Evolutionary conservation across 257 asterid genomes (phyloP).

Genomic region (Nicotiana tomentosiformis): DNA sequence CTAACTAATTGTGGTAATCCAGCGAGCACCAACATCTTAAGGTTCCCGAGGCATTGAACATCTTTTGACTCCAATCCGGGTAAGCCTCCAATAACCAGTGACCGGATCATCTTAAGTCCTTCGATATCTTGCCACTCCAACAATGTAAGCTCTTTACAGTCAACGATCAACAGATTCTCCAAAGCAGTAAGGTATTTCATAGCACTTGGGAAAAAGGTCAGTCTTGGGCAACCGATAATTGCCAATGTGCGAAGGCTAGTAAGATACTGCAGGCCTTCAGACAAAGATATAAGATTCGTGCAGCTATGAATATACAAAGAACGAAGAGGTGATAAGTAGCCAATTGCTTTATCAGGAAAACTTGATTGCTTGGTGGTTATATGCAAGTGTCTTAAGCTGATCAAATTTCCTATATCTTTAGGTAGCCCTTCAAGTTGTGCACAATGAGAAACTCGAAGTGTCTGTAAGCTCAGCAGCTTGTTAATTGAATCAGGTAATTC

Average conservation of each 20-base stretch:
- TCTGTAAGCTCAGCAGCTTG: background rate
- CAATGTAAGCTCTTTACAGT: slow-evolving; percentile 10
- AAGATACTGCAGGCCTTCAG: background rate
- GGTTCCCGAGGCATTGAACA: background rate
- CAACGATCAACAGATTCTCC: background rate
- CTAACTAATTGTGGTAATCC: background rate
- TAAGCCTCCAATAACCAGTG: background rate
- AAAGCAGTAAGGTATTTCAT: slow-evolving; percentile 4
- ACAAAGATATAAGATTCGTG: background rate
- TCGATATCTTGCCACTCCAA: slow-evolving; percentile 9
- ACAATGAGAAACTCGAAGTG: background rate
- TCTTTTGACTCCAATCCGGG: too few species aligned
- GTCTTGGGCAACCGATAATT: background rate
- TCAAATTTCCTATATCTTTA: background rate
- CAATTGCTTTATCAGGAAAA: slow-evolving; percentile 2
- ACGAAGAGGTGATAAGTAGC: background rate
- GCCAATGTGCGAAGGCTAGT: background rate
- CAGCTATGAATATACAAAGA: background rate
- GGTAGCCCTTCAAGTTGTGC: background rate
- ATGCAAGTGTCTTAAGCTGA: background rate
- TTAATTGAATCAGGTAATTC: background rate
- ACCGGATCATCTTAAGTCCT: background rate
- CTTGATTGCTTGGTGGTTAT: slow-evolving; percentile 1
- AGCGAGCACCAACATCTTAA: background rate
- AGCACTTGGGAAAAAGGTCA: slow-evolving; percentile 8